phyloP scores from a whole-genome alignment of 306 rosid genomes.

The Delonix regia region DNA sequence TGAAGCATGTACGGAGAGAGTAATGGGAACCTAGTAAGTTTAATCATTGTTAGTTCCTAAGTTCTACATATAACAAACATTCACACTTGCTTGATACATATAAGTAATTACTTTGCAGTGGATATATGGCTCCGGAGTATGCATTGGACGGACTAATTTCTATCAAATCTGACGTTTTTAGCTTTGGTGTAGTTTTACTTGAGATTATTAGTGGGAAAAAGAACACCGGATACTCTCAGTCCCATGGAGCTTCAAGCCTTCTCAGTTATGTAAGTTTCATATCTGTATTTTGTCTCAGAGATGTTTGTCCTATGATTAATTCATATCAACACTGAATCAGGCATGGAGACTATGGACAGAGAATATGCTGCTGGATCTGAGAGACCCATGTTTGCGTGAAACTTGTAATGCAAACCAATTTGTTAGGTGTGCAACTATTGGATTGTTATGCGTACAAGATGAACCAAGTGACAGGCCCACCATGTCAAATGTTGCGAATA shows the following conservation, averaged over 20 bases:
- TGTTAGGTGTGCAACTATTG: conserved; percentile 42
- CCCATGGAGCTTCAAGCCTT: conserved; percentile 45
- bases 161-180: conserved; percentile 53
- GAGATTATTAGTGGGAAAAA: conserved; percentile 59
- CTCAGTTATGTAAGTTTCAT: conserved; percentile 47
- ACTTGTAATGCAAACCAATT: conserved; percentile 38
- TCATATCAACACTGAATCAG: conserved; percentile 22
- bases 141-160: conserved; percentile 55
- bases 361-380: conserved; percentile 46
- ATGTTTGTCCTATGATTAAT: background rate
- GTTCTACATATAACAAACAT: background rate
- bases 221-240: conserved; percentile 47
- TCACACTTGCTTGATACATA: background rate
- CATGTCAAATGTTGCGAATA: conserved; percentile 44
- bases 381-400: conserved; percentile 44
- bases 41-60: background rate
- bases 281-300: background rate
- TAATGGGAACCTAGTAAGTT: conserved; percentile 46
- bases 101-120: conserved; percentile 18
- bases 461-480: conserved; percentile 56
- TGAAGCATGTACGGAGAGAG: conserved; percentile 30
- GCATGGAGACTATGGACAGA: conserved; percentile 61
- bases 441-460: conserved; percentile 58
- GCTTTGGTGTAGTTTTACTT: conserved; percentile 60
- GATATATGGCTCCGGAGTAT: conserved; percentile 61